A percentile compares a stretch with the other conserved stretches of the same genome.
phyloP scores from a whole-genome alignment of 2,329 filamentous ascomycete genomes.

The Graphilbum fragrans region DNA sequence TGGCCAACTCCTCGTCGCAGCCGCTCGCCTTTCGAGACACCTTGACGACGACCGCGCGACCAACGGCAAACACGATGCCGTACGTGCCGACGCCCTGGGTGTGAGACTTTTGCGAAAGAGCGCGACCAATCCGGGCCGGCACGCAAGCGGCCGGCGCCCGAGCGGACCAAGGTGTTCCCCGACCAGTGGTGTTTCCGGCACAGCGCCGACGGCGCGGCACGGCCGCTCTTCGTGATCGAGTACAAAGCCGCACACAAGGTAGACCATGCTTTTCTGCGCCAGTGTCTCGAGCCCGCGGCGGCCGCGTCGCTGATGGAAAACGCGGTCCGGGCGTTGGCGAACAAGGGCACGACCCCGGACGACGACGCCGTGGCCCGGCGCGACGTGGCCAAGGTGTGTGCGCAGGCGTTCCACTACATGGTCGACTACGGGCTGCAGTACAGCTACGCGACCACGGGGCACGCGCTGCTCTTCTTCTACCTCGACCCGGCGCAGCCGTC shows the following conservation, averaged over 20 bases:
- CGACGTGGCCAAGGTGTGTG: not conserved
- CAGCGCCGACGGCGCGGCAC: not conserved
- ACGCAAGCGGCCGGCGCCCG: too few relatives aligned
- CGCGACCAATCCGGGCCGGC: too few relatives aligned
- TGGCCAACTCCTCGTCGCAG: too few relatives aligned
- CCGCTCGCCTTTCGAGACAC: too few relatives aligned
- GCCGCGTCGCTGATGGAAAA: not conserved
- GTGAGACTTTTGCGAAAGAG: too few relatives aligned
- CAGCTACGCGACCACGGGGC: not conserved
- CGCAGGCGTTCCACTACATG: conserved; percentile 3
- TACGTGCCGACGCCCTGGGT: too few relatives aligned
- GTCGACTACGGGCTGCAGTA: conserved; percentile 1
- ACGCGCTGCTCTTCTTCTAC: not conserved
- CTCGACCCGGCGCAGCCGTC: not conserved
- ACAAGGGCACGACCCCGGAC: not conserved
- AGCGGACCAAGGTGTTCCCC: not conserved
- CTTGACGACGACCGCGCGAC: too few relatives aligned
- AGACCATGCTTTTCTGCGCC: not conserved
- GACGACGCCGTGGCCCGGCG: too few relatives aligned
- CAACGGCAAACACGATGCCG: too few relatives aligned
- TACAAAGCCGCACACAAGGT: conserved; percentile 3
- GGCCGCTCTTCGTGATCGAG: conserved; percentile 1
- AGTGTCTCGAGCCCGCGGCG: not conserved
- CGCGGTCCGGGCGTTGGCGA: not conserved
- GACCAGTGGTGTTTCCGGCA: conserved; percentile 2